These are phyloP conservation scores for Pythium graminicola DNA, from an alignment of 352 stramenopile species.

Conservation along the genomic window DNA sequence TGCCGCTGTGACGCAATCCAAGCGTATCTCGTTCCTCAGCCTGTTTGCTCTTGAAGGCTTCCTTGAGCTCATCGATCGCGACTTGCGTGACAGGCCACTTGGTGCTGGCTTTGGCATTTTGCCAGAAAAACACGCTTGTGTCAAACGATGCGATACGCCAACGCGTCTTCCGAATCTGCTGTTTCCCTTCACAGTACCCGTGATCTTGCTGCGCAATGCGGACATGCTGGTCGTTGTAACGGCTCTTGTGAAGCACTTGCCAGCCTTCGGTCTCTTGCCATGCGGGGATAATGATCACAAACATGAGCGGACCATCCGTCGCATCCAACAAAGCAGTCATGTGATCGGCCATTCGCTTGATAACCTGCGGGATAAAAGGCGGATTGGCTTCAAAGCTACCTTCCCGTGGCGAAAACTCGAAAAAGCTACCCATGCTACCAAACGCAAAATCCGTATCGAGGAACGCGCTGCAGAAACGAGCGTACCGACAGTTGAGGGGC, in stretches of 20 bases:
- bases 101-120: slow-evolving; percentile 78
- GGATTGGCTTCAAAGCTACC: slow-evolving; percentile 94
- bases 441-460: slow-evolving; percentile 85
- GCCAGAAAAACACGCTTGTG: slow-evolving; percentile 94
- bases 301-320: slow-evolving; percentile 67
- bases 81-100: slow-evolving; percentile 66
- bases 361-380: slow-evolving; percentile 91
- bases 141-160: slow-evolving; percentile 93
- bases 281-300: slow-evolving; percentile 88
- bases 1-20: slow-evolving; percentile 65
- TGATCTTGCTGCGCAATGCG: slow-evolving; percentile 81
- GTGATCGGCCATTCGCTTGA: slow-evolving; percentile 85
- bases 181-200: slow-evolving; percentile 88
- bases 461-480: slow-evolving; percentile 87
- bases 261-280: slow-evolving; percentile 86
- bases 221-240: slow-evolving; percentile 69
- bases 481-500: slow-evolving; percentile 92
- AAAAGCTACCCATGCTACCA: slow-evolving; percentile 91
- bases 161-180: slow-evolving; percentile 83
- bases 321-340: slow-evolving; percentile 76
- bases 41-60: slow-evolving; percentile 79
- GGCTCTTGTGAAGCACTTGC: slow-evolving; percentile 65
- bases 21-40: slow-evolving; percentile 56
- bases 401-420: slow-evolving; percentile 82
- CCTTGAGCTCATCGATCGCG: slow-evolving; percentile 44